Evolutionary conservation across 768 basidiomycete genomes (phyloP).

Genomic region (Agrocybe pediades): DNA sequence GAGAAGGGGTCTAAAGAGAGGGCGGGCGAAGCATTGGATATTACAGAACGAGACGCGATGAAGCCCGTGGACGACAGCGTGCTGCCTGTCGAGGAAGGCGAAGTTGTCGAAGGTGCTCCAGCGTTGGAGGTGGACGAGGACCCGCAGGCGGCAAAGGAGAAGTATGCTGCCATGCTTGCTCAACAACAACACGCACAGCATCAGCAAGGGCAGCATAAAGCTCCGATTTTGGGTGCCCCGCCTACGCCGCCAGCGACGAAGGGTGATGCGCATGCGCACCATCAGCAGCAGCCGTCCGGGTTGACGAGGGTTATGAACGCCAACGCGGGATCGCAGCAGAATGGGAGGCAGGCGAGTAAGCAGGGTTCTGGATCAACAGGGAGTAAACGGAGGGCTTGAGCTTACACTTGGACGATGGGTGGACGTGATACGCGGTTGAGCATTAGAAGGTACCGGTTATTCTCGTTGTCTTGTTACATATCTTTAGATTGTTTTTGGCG

Average conservation of each 20-base stretch:
- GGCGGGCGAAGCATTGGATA: conserved; percentile 40
- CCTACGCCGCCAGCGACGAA: conserved; percentile 12
- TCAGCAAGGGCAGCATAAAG: conserved; percentile 7
- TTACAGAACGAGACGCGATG: conserved; percentile 57
- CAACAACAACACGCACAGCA: no score
- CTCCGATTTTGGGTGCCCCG: conserved; percentile 21
- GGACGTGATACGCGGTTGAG: neutral
- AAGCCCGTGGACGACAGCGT: conserved; percentile 70
- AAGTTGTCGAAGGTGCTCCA: conserved; percentile 3
- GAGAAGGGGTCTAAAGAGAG: conserved; percentile 24
- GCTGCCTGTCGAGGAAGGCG: conserved; percentile 13
- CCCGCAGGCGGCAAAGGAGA: no score
- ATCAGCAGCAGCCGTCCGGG: conserved; percentile 8
- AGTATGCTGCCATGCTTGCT: no score
- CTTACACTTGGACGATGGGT: neutral
- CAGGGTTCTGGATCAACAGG: neutral
- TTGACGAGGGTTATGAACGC: conserved; percentile 17
- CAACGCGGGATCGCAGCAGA: conserved; percentile 4
- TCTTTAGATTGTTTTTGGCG: no score
- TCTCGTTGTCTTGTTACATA: no score
- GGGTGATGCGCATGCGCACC: neutral
- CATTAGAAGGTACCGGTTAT: no score
- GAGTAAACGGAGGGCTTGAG: neutral
- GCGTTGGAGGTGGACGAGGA: no score
- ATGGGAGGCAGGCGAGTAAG: neutral